Evolutionary conservation across 352 stramenopile genomes (phyloP).

Genomic region (Phytophthora pistaciae): DNA sequence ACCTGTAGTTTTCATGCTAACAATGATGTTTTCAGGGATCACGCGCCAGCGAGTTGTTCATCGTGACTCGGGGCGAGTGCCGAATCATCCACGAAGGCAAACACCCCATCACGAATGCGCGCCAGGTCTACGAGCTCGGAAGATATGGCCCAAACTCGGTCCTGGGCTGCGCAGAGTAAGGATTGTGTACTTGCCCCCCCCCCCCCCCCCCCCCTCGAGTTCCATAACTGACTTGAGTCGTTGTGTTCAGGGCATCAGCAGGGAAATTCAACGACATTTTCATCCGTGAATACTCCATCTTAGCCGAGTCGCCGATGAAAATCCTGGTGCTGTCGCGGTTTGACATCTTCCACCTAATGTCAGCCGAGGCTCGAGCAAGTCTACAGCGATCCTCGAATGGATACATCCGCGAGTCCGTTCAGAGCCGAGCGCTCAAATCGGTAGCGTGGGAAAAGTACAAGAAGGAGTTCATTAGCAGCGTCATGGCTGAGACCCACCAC

Average conservation of each 20-base stretch:
- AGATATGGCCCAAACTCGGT: slow-evolving; percentile 81
- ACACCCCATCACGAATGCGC: slow-evolving; percentile 69
- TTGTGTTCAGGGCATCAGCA: slow-evolving; percentile 63
- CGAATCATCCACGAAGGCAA: slow-evolving; percentile 81
- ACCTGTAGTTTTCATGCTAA: neutral
- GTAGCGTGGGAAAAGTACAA: slow-evolving; percentile 85
- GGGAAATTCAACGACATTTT: slow-evolving; percentile 87
- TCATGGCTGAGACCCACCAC: slow-evolving; percentile 41
- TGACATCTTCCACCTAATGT: slow-evolving; percentile 88
- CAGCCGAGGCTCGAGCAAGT: slow-evolving; percentile 67
- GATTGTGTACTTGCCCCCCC: neutral
- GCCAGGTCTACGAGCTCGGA: slow-evolving; percentile 72
- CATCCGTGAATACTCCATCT: slow-evolving; percentile 79
- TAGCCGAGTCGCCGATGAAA: slow-evolving; percentile 78
- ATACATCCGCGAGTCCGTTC: slow-evolving; percentile 70
- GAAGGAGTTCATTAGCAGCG: slow-evolving; percentile 59
- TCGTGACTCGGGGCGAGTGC: slow-evolving; percentile 82
- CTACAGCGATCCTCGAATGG: slow-evolving; percentile 71
- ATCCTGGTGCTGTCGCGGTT: slow-evolving; percentile 86
- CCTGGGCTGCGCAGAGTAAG: slow-evolving; percentile 85
- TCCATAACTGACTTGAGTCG: slow-evolving; percentile 3
- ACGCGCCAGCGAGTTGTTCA: slow-evolving; percentile 73
- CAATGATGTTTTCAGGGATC: slow-evolving; percentile 51
- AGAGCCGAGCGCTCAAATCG: slow-evolving; percentile 78
- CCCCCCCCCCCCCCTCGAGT: neutral